Percentiles rank a stretch among this genome's conserved stretches.
These are phyloP conservation scores for Komagataella populi DNA, from an alignment of 805 yeast species.

Conservation along the genomic window DNA sequence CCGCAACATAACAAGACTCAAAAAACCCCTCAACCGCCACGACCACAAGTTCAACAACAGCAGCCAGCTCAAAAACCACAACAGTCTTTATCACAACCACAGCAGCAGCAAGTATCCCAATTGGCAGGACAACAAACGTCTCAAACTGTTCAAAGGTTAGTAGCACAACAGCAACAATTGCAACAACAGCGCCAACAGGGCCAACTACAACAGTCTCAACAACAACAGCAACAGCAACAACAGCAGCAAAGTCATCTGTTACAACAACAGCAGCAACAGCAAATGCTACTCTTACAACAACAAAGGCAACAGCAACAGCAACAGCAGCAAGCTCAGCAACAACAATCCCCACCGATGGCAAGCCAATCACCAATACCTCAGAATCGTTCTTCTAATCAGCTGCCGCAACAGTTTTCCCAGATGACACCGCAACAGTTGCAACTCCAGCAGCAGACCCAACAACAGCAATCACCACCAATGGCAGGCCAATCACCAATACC, in stretches of 20 bases:
- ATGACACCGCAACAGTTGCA: neutral
- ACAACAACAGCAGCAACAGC: slow-evolving; percentile 6
- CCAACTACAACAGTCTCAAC: slow-evolving; percentile 2
- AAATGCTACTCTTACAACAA: neutral
- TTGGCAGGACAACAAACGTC: neutral
- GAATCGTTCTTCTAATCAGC: neutral
- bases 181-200: slow-evolving; percentile 11
- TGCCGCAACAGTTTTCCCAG: neutral
- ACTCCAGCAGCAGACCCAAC: neutral
- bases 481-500: neutral
- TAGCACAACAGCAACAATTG: slow-evolving; percentile 2
- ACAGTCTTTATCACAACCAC: slow-evolving; percentile 3
- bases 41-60: slow-evolving; percentile 6
- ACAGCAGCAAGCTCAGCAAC: slow-evolving; percentile 1
- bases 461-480: neutral
- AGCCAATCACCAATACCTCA: neutral
- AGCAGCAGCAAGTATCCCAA: slow-evolving; percentile 4
- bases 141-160: neutral
- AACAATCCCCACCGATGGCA: neutral
- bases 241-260: slow-evolving; percentile 5
- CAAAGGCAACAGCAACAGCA: slow-evolving; percentile 3
- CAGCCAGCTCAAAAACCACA: slow-evolving; percentile 1
- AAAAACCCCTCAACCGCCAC: slow-evolving; percentile 11
- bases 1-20: neutral
- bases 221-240: slow-evolving; percentile 1